Base-by-base conservation (phyloP, 2,329 filamentous ascomycete species). In the Septoria linicola region DNA sequence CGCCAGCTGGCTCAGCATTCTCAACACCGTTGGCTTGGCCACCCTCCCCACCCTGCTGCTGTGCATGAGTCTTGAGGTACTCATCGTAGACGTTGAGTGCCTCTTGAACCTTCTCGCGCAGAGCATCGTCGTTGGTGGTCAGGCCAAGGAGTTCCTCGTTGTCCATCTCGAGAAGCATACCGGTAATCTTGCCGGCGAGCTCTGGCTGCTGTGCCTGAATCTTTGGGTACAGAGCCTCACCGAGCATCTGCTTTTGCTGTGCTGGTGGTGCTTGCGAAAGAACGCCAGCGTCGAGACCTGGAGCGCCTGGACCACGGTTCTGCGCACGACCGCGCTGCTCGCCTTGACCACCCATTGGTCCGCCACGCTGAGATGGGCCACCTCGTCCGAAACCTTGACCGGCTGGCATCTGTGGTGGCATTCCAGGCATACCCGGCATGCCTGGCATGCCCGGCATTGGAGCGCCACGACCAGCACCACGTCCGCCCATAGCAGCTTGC, bases 81-180 rank as follows among this genome's bases (percentile, higher is more conserved):
- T 99, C 93, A 69, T 99, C 90, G 72, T 97, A 99, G 66, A 99
- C 93, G 63, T 83, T 88, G 70, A 99, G 87, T 62, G 93, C 93
- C 79, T 99, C 93, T 55, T 96, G 89, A 54, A 99, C 93, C 86
- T 99, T 99, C 72, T 85, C 83, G 71, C 89, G 88, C 54, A 99
- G 86, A 70, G 91, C 88, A 64, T 78, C 76, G 41, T 96, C 90
- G 68, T 97, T 90, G 70, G 92, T 88, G 62, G 95, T 89, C 89
- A 99, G 82, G 76, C 88, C 89, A 69, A 99, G 81, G 65, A 99
- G 80, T 79, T 99, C 93, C 51, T 80, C 72, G 76, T 97, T 97
- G 67, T 97, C 93, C 93, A 99, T 99, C 82, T 99, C 93, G 66
- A 99, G 77, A 66, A 99, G 87, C 93, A 99, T 99, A 76, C 93